A percentile compares a stretch with the other conserved stretches of the same genome.
These are phyloP conservation scores for Colletotrichum graminicola DNA, from an alignment of 2,329 filamentous ascomycete genomes.

Conservation along the genomic window DNA sequence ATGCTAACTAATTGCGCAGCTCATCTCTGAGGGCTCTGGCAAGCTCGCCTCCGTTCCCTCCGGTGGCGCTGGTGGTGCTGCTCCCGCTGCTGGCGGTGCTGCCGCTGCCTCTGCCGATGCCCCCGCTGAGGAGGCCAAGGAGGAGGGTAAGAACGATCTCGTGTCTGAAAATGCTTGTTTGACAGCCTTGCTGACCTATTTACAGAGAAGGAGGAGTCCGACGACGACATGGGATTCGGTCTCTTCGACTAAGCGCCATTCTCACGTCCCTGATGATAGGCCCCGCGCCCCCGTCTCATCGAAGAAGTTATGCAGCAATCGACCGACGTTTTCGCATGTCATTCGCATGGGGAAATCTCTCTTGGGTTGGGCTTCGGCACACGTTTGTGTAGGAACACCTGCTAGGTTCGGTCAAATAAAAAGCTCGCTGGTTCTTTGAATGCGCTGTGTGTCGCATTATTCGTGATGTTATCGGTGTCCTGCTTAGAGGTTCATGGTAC, in stretches of 20 bases:
- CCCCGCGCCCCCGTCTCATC: conserved; percentile 49
- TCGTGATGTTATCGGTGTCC: neutral
- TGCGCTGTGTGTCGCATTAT: neutral
- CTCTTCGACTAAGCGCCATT: conserved; percentile 74
- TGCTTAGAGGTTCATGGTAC: too few species aligned
- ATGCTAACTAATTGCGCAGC: conserved; percentile 61
- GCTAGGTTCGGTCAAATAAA: conserved; percentile 42
- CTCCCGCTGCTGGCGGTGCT: conserved; percentile 74
- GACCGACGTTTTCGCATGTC: conserved; percentile 50
- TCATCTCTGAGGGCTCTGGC: conserved; percentile 88
- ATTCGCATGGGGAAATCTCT: conserved; percentile 49
- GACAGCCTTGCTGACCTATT: conserved; percentile 47
- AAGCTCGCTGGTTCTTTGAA: conserved; percentile 42
- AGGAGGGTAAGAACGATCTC: conserved; percentile 80
- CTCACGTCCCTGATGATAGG: conserved; percentile 48
- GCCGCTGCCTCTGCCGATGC: conserved; percentile 74
- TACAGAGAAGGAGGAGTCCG: conserved; percentile 66
- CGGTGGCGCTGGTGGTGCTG: conserved; percentile 83
- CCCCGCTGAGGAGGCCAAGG: conserved; percentile 74
- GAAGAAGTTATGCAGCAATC: conserved; percentile 51
- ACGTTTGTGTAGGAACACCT: conserved; percentile 36
- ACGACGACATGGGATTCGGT: conserved; percentile 68
- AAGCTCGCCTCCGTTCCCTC: conserved; percentile 99
- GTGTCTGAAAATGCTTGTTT: conserved; percentile 45
- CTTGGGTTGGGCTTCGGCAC: conserved; percentile 42